Conservation (phyloP, 805 yeast species). For the Candida lessepsii region DNA sequence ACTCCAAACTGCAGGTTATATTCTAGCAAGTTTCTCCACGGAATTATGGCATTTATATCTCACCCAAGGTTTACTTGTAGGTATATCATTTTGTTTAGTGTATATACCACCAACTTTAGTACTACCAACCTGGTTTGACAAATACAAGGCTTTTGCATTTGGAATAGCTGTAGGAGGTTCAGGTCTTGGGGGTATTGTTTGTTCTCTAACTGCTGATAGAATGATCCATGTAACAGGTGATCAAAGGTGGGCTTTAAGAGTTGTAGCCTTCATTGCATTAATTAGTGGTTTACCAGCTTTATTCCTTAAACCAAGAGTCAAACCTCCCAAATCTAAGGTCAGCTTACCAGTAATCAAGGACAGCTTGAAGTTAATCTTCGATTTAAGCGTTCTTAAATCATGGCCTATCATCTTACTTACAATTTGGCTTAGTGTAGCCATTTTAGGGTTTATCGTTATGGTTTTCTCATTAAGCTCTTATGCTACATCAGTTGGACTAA, state of each 20-base stretch:
- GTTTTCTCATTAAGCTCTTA: constrained; percentile 40
- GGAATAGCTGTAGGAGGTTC: constrained; percentile 51
- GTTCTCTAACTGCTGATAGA: constrained; percentile 41
- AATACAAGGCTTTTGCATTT: constrained; percentile 44
- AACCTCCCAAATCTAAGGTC: constrained; percentile 23
- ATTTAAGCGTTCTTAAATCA: constrained; percentile 24
- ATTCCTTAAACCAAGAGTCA: constrained; percentile 47
- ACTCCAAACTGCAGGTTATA: constrained; percentile 42
- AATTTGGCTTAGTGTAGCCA: constrained; percentile 36
- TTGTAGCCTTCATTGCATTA: constrained; percentile 33
- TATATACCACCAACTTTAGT: constrained; percentile 45
- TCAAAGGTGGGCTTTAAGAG: constrained; percentile 45
- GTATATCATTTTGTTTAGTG: constrained; percentile 46
- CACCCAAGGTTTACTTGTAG: constrained; percentile 52
- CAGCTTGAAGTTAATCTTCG: constrained; percentile 36
- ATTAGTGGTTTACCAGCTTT: constrained; percentile 36
- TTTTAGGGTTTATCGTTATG: constrained; percentile 37
- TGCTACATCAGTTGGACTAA: constrained; percentile 45
- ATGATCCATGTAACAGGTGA: constrained; percentile 41
- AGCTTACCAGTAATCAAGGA: constrained; percentile 18
- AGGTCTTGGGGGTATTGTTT: constrained; percentile 52
- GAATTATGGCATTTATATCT: constrained; percentile 51
- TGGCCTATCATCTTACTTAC: constrained; percentile 24
- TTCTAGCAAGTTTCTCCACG: constrained; percentile 51
- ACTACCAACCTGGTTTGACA: constrained; percentile 50